Evolutionary conservation across 768 basidiomycete species (phyloP).

Genomic region (Mycena amicta): DNA sequence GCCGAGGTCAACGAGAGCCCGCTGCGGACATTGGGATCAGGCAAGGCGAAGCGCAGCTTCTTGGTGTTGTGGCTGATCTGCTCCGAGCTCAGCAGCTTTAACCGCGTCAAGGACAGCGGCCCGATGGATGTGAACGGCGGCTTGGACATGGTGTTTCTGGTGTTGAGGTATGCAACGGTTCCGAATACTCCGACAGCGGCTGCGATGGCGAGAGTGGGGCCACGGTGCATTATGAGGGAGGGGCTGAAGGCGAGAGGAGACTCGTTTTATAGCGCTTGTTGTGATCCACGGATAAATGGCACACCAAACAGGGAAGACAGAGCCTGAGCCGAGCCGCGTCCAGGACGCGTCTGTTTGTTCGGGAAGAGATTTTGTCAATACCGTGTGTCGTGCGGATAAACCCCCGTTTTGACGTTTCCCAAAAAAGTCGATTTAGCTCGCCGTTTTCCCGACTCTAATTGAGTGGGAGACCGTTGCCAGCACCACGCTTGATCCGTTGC

Average conservation of each 20-base stretch:
- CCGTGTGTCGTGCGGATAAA: too few species aligned
- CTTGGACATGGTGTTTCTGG: too few species aligned
- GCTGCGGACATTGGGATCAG: background rate
- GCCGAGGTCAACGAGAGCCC: background rate
- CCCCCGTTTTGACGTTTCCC: too few species aligned
- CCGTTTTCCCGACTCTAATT: too few species aligned
- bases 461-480: too few species aligned
- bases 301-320: too few species aligned
- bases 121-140: background rate
- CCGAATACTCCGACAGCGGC: background rate
- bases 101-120: background rate
- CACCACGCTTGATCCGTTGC: too few species aligned
- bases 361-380: too few species aligned
- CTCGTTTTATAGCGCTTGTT: background rate
- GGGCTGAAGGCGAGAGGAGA: slow-evolving; percentile 28
- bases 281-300: too few species aligned
- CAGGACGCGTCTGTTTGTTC: too few species aligned
- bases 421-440: too few species aligned
- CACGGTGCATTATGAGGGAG: background rate
- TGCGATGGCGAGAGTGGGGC: background rate
- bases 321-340: too few species aligned
- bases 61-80: background rate
- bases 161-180: background rate
- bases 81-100: background rate
- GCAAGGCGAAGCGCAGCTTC: background rate